These are phyloP conservation scores for Ustilago shanxiensis DNA, from an alignment of 1,284 basidiomycete species.

Conservation along the genomic window DNA sequence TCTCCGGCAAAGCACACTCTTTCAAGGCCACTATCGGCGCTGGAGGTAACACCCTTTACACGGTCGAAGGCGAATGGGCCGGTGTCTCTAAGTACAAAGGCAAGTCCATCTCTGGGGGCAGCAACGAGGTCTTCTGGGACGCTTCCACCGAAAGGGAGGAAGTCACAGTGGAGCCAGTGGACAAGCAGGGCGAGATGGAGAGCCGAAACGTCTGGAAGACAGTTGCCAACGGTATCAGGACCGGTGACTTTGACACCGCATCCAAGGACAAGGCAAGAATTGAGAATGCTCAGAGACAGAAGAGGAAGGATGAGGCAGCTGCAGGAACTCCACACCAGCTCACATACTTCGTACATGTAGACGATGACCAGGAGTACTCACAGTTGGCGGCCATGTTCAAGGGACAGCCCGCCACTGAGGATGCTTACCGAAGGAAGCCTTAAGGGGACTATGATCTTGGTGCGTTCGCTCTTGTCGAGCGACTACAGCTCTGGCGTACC, in stretches of 20 bases:
- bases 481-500: neutral
- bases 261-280: constrained; percentile 89
- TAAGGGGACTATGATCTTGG: neutral
- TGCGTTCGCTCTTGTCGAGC: neutral
- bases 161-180: constrained; percentile 77
- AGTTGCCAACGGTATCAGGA: constrained; percentile 90
- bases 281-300: constrained; percentile 94
- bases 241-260: constrained; percentile 91
- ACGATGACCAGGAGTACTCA: constrained; percentile 70
- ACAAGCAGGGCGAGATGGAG: constrained; percentile 84
- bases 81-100: constrained; percentile 74
- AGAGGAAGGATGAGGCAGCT: constrained; percentile 84
- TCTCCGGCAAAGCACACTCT: constrained; percentile 89
- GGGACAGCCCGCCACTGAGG: constrained; percentile 57
- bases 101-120: constrained; percentile 51
- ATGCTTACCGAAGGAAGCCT: constrained; percentile 55
- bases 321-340: constrained; percentile 79
- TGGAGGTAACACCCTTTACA: constrained; percentile 73
- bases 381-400: constrained; percentile 56
- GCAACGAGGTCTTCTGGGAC: constrained; percentile 73
- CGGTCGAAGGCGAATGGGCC: constrained; percentile 91
- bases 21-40: constrained; percentile 84
- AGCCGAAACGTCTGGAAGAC: constrained; percentile 86
- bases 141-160: constrained; percentile 76
- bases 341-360: constrained; percentile 67